Percentiles rank a stretch among this genome's conserved stretches.
These are phyloP conservation scores for Naganishia liquefaciens DNA, from an alignment of 1,284 basidiomycete genomes.

Conservation along the genomic window DNA sequence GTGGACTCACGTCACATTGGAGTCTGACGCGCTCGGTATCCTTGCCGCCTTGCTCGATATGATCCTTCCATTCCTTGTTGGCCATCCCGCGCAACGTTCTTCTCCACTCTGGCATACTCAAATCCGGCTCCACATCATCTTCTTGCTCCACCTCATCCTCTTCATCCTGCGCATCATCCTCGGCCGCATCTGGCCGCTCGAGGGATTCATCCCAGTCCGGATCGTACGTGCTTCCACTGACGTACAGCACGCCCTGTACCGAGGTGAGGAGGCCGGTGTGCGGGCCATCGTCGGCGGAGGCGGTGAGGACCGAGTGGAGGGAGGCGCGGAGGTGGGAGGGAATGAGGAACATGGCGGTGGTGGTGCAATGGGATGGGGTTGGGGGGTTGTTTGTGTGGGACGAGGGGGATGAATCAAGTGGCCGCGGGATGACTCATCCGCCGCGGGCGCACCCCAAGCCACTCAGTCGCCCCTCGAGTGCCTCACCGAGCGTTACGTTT, in stretches of 20 bases:
- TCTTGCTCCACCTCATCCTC: constrained; percentile 14
- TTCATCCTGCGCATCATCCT: constrained; percentile 1
- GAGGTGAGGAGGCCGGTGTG: constrained; percentile 29
- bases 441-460: too few species aligned
- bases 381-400: too few species aligned
- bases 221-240: constrained; percentile 26
- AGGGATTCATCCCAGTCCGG: constrained; percentile 21
- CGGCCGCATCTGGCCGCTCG: constrained; percentile 2
- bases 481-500: too few species aligned
- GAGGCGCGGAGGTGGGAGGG: constrained; percentile 26
- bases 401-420: background rate
- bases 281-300: constrained; percentile 16
- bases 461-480: too few species aligned
- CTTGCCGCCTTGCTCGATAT: constrained; percentile 12
- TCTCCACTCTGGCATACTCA: constrained; percentile 28
- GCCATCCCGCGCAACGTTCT: constrained; percentile 22
- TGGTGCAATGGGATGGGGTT: background rate
- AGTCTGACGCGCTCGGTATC: constrained; percentile 17
- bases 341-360: constrained; percentile 28
- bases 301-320: constrained; percentile 30
- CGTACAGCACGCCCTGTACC: constrained; percentile 20
- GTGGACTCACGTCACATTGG: constrained; percentile 25
- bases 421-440: background rate
- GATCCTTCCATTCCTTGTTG: constrained; percentile 21
- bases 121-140: constrained; percentile 24